phyloP scores from a whole-genome alignment of 805 yeast genomes.

The Clavispora vitiphila region DNA sequence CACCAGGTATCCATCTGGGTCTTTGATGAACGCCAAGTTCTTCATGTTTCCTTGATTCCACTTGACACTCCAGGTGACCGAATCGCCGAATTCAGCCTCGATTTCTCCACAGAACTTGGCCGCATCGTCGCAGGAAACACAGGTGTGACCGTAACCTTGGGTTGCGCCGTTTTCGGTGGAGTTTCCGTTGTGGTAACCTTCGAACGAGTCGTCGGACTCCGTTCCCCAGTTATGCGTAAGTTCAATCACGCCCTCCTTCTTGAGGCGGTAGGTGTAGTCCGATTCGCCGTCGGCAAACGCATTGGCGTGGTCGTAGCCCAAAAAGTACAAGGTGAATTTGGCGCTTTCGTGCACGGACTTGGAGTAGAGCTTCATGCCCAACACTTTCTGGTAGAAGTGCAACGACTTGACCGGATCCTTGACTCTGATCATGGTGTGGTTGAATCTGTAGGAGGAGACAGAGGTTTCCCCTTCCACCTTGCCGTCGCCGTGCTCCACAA shows the following conservation, averaged over 20 bases:
- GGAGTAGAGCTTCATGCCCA: constrained; percentile 75
- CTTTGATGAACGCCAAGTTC: constrained; percentile 67
- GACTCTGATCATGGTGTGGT: constrained; percentile 91
- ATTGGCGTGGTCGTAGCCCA: constrained; percentile 60
- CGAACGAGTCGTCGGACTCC: constrained; percentile 67
- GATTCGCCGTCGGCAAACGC: constrained; percentile 41
- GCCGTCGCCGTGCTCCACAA: constrained; percentile 54
- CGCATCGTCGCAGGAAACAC: constrained; percentile 65
- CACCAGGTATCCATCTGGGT: constrained; percentile 87
- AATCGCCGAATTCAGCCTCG: constrained; percentile 37
- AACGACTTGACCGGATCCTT: constrained; percentile 76
- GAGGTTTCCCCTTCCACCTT: constrained; percentile 39
- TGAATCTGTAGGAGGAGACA: constrained; percentile 47
- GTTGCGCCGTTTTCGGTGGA: constrained; percentile 47
- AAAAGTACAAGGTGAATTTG: constrained; percentile 78
- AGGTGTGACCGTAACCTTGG: constrained; percentile 84
- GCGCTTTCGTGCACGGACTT: constrained; percentile 59
- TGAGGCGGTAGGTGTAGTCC: constrained; percentile 26
- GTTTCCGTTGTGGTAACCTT: constrained; percentile 79
- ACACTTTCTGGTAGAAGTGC: constrained; percentile 68
- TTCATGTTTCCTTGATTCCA: constrained; percentile 53
- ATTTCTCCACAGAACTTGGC: constrained; percentile 51
- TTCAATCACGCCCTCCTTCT: constrained; percentile 71
- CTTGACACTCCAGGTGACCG: constrained; percentile 52
- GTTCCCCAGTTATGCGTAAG: constrained; percentile 96